phyloP scores from a whole-genome alignment of 2,329 filamentous ascomycete genomes.

The Ambrosiella cleistominuta region DNA sequence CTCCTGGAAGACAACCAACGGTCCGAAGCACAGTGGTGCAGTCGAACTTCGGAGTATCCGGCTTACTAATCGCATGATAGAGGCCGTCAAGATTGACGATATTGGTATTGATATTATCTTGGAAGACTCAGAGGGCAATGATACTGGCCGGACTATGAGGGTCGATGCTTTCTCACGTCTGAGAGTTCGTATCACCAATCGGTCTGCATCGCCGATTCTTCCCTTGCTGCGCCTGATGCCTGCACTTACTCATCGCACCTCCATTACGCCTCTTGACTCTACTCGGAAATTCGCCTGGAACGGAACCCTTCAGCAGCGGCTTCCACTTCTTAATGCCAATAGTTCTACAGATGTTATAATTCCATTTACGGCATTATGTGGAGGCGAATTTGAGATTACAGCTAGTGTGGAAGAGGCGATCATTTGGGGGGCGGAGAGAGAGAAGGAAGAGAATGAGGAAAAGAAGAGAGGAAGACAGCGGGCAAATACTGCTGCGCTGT shows the following conservation, averaged over 20 bases:
- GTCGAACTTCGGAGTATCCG: slow-evolving; percentile 64
- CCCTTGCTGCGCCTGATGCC: slow-evolving; percentile 64
- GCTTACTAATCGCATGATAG: slow-evolving; percentile 61
- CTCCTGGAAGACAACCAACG: slow-evolving; percentile 46
- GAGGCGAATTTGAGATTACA: slow-evolving; percentile 66
- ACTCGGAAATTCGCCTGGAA: slow-evolving; percentile 73
- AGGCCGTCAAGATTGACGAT: slow-evolving; percentile 66
- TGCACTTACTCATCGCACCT: slow-evolving; percentile 53
- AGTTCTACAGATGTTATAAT: slow-evolving; percentile 43
- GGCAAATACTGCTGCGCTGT: slow-evolving; percentile 37
- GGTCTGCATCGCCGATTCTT: slow-evolving; percentile 47
- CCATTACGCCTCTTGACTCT: slow-evolving; percentile 59
- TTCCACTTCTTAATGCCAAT: slow-evolving; percentile 45
- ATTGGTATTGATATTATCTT: slow-evolving; percentile 38
- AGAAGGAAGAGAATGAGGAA: slow-evolving; percentile 17
- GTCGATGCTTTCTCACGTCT: slow-evolving; percentile 47
- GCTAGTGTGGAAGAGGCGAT: slow-evolving; percentile 67
- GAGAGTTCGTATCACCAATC: slow-evolving; percentile 56
- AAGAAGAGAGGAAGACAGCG: slow-evolving; percentile 22
- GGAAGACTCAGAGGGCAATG: slow-evolving; percentile 14
- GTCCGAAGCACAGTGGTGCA: slow-evolving; percentile 38
- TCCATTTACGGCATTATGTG: slow-evolving; percentile 57
- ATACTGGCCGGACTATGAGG: slow-evolving; percentile 17
- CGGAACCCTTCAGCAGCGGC: slow-evolving; percentile 58
- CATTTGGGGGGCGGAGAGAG: slow-evolving; percentile 25